Percentiles rank a stretch among this genome's conserved stretches.
These are phyloP conservation scores for Escovopsis sp. DNA, from an alignment of 2,329 filamentous ascomycete genomes.

Conservation along the genomic window DNA sequence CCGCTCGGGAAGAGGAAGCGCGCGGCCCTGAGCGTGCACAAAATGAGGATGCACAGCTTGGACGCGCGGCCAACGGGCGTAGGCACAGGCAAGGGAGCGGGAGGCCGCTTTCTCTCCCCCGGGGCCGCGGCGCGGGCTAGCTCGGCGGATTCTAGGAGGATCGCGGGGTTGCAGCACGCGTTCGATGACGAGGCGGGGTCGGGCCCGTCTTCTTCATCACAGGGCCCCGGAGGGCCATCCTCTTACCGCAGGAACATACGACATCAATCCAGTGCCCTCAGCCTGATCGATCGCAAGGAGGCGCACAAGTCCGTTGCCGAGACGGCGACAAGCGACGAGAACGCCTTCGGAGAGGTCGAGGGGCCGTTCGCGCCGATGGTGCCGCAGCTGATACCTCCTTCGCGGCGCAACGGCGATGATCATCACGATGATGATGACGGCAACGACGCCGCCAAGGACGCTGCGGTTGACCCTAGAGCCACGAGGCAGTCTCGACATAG, in stretches of 20 bases:
- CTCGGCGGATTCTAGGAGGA: slow-evolving; percentile 23
- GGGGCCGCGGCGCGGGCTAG: slow-evolving; percentile 14
- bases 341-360: slow-evolving; percentile 45
- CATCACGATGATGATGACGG: slow-evolving; percentile 11
- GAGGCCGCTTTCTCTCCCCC: slow-evolving; percentile 16
- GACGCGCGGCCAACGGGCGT: slow-evolving; percentile 11
- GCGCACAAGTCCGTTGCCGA: slow-evolving; percentile 42
- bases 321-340: slow-evolving; percentile 42
- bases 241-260: slow-evolving; percentile 32
- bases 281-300: slow-evolving; percentile 42
- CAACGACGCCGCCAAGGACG: slow-evolving; percentile 13
- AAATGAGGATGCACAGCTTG: slow-evolving; percentile 25
- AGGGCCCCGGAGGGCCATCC: slow-evolving; percentile 11
- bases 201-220: slow-evolving; percentile 14
- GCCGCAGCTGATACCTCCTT: slow-evolving; percentile 7
- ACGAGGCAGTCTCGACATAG: slow-evolving; percentile 51
- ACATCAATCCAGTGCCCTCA: slow-evolving; percentile 44
- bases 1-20: slow-evolving; percentile 38
- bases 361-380: slow-evolving; percentile 32
- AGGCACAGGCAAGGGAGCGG: slow-evolving; percentile 9
- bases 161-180: slow-evolving; percentile 10
- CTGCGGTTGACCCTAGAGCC: slow-evolving; percentile 17
- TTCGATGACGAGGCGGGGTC: slow-evolving; percentile 24
- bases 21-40: slow-evolving; percentile 35
- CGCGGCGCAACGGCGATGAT: too few relatives aligned